Base-by-base conservation (phyloP, 148 eudicot species). In the Nepenthes mirabilis region DNA sequence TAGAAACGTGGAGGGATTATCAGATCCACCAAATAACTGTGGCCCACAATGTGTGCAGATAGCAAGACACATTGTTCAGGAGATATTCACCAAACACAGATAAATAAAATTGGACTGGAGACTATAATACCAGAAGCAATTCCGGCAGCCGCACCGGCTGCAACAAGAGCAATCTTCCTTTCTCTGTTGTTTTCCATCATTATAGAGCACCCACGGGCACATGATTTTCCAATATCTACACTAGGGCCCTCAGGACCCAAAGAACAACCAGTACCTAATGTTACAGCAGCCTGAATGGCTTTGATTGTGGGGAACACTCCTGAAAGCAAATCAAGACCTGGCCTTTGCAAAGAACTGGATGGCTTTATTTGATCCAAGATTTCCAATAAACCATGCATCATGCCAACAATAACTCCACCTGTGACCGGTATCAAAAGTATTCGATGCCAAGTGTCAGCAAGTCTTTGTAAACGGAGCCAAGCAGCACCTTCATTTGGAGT, bases 61-160 rank as follows among this genome's bases (percentile, higher is more conserved):
- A 0, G 45, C 45, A 40, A 40, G 45, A 40, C 45, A 40, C 45
- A 40, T 23, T 23, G 23, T 23, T 23, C 23, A 23, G 23, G 23
- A 23, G 23, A 23, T 23, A 23, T 40, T 14, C 50, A 13, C 5
- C 32, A n/a, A 45, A 34, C 23, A 10, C 14, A 34, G 2, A 35
- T 32, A 34, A 13, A 40, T 45, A 5, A 33, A 1, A 11, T 52
- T 65, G 9, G 33, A 59, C 12, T 2, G 55, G 61, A 60, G 23
- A 63, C 43, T 45, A 13, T 4, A 43, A 68, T 67, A 91, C 97
- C 98, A 63, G 98, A 82, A 72, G 96, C 61, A 69, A 91, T 91
- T 64, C 98, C 98, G 78, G 98, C 98, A 73, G 98, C 98, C 37
- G 97, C 90, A 23, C 97, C 96, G 54, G 97, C 96, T 6, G 98